Base-by-base conservation (phyloP, 352 stramenopile genomes). In the Phytophthora citricola region DNA sequence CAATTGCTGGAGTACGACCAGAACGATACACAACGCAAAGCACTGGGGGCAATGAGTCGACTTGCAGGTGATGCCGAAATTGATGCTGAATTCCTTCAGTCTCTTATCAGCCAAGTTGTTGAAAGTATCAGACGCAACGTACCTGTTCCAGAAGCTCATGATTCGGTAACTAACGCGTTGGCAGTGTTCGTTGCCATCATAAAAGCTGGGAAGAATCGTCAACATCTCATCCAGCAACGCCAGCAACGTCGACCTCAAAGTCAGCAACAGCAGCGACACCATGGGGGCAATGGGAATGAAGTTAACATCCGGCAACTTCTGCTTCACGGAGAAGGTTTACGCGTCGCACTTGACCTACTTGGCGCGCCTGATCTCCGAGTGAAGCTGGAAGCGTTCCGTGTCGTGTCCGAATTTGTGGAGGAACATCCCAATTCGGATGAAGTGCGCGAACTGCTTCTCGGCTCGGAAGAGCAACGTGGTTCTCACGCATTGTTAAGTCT, bases 151-250 rank as follows among this genome's bases (percentile, higher is more conserved):
- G 62, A 75, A 8, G 76, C 71, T 2, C 69, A 88, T n/a, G 47
- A 51, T 12, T 62, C 70, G 8, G 63, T 92, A 5, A 71, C 71
- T 0, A 75, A 83, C 22, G 81, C 54, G 7, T 46, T 92, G 15
- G 55, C 65, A 4, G 79, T 92, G 4, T 76, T 92, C 9, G 70
- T 81, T 31, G 71, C 79, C 0, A 72, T 92, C 36, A 66, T 74
- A 0, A 75, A 71, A 31, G 26, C 50, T n/a, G 45, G 45, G 8
- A 75, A 71, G n/a, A 66, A 64, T 3, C 64, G 72, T 7, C 66
- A 50, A 6, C 55, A 64, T 10, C 39, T 55, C 0, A 58, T 58
- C 1, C 81, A 85, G 20, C 56, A 75, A 6, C 66, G 40, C n/a
- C 38, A 54, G 15, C 52, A 69, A 11, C 52, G 58, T 46, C 53